Conservation (phyloP, 2,329 filamentous ascomycete species). For the Talaromyces islandicus region DNA sequence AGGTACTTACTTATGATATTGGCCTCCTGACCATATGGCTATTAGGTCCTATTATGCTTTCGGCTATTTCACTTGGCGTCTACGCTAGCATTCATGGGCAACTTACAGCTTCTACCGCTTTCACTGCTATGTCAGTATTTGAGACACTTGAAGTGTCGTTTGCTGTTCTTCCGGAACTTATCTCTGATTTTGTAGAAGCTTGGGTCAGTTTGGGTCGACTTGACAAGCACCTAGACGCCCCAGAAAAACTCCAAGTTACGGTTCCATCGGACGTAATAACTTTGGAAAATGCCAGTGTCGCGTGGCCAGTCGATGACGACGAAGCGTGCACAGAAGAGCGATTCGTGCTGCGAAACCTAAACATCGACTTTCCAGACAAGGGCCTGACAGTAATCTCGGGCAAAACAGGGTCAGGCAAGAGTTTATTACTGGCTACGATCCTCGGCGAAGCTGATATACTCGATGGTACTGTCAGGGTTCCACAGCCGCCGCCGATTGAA, state of each 20-base stretch:
- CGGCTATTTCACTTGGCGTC: slow-evolving; percentile 63
- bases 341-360: slow-evolving; percentile 61
- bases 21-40: slow-evolving; percentile 64
- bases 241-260: slow-evolving; percentile 55
- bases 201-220: slow-evolving; percentile 68
- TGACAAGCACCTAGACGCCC: slow-evolving; percentile 61
- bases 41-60: slow-evolving; percentile 66
- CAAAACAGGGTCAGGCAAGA: slow-evolving; percentile 75
- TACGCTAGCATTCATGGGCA: slow-evolving; percentile 60
- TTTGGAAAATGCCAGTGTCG: slow-evolving; percentile 63
- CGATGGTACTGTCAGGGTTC: slow-evolving; percentile 52
- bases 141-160: slow-evolving; percentile 65
- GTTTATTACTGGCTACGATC: slow-evolving; percentile 64
- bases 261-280: slow-evolving; percentile 54
- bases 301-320: slow-evolving; percentile 62
- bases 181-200: slow-evolving; percentile 64
- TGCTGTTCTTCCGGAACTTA: slow-evolving; percentile 65
- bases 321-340: slow-evolving; percentile 50
- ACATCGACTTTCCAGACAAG: slow-evolving; percentile 59
- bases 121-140: slow-evolving; percentile 71
- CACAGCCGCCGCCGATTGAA: slow-evolving; percentile 41
- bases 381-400: slow-evolving; percentile 71
- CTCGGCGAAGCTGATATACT: slow-evolving; percentile 70
- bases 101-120: slow-evolving; percentile 67
- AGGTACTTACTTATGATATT: slow-evolving; percentile 59